These are phyloP conservation scores for Eucalyptus pauciflora DNA, from an alignment of 345 rosid species.

Conservation along the genomic window DNA sequence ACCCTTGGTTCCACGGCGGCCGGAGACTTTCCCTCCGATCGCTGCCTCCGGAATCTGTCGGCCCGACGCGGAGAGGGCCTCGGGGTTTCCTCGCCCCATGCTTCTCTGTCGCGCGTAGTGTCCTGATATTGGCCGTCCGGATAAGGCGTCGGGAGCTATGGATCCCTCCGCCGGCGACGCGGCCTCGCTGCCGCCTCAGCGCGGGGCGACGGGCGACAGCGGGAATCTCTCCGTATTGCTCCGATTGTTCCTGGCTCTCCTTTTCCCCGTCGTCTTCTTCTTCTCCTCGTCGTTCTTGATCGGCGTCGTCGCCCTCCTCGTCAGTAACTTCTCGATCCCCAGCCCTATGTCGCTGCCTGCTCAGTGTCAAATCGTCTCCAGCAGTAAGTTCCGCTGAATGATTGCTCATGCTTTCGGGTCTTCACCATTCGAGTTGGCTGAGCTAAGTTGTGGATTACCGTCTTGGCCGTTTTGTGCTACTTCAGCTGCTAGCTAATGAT, in stretches of 20 bases:
- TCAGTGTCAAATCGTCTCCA: conserved; percentile 76
- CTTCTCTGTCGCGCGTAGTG: not conserved
- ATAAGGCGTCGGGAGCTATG: not conserved
- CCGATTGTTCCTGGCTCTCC: conserved; percentile 32
- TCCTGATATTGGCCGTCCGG: not conserved
- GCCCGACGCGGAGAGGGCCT: not conserved
- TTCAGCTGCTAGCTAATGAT: not conserved
- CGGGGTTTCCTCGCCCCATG: not conserved
- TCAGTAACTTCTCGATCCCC: conserved; percentile 31
- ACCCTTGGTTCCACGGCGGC: conserved; percentile 7
- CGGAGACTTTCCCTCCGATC: not conserved
- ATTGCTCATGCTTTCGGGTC: not conserved
- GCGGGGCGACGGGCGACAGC: not conserved
- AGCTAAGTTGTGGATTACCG: not conserved
- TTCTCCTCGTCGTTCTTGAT: conserved; percentile 23
- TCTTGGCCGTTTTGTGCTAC: not conserved
- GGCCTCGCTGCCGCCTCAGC: not conserved
- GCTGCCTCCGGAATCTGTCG: not conserved
- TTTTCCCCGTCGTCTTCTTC: conserved; percentile 34
- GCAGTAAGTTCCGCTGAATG: conserved; percentile 32
- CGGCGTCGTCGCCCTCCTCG: conserved; percentile 29
- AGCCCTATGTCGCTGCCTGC: conserved; percentile 33
- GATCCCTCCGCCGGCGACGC: not conserved
- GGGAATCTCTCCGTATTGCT: conserved; percentile 4
- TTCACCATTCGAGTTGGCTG: not conserved